Base-by-base conservation (phyloP, 2,329 filamentous ascomycete genomes). In the Colletotrichum abscissum region DNA sequence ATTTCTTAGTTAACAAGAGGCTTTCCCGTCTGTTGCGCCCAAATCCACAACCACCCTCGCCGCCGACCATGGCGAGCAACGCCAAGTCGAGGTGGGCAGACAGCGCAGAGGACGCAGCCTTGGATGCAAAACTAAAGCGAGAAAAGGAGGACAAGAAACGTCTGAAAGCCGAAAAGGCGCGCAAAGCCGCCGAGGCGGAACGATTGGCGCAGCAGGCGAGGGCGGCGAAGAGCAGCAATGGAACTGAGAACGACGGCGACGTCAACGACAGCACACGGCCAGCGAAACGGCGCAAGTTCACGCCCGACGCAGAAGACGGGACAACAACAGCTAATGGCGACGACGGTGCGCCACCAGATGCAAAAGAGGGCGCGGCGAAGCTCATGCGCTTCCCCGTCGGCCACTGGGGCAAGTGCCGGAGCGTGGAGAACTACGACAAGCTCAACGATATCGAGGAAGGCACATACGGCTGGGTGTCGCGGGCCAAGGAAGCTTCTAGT, bases 361-460 rank as follows among this genome's bases (percentile, higher is more conserved):
- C 79, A 11, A 75, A 78, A 16, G 76, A 78, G 60, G 69, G 79
- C n/a, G 80, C 78, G 28, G 82, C 89, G 1, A 90, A 88, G 75
- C 86, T 97, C 2, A 83, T 98, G 55, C 91, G 93, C 12, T 95
- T 97, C 79, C 89, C 93, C 11, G 86, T 87, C 16, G 89, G 89
- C 11, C 82, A 86, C 76, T 97, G 95, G 91, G 88, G 90, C 63
- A 87, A 85, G 70, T 93, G 93, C 79, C 89, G 93, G 73, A 94
- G 94, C 80, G 93, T 97, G 30, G 93, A 96, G 79, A 92, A 94
- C 79, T 99, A 95, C 84, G 94, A 98, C 79, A 93, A 94, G 77
- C 87, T 99, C 70, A 99, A 99, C 82, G 94, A 97, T 81, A 99
- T 99, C 78, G 97, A 98, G 83, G 97, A 99, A 85, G 97, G 97